Percentiles rank a stretch among this genome's conserved stretches.
These are phyloP conservation scores for Pythium aphanidermatum DNA, from an alignment of 352 stramenopile genomes.

Conservation along the genomic window DNA sequence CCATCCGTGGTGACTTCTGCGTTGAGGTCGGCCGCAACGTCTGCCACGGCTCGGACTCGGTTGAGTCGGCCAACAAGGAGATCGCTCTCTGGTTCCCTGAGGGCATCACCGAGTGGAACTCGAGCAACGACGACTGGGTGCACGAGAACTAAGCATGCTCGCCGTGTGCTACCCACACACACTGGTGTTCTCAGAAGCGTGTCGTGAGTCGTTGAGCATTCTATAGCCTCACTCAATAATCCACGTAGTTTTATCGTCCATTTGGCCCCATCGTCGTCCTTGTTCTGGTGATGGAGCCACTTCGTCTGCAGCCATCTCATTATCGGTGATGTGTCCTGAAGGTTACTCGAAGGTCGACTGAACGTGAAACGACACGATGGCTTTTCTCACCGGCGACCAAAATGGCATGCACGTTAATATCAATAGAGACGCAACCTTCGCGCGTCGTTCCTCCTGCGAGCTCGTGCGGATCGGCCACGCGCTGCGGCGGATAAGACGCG, in stretches of 20 bases:
- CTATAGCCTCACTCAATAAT: slow-evolving; percentile 1
- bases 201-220: not conserved
- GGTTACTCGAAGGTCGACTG: slow-evolving; percentile 9
- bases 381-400: too few relatives aligned
- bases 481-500: too few relatives aligned
- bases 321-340: slow-evolving; percentile 3
- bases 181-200: slow-evolving; percentile 7
- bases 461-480: too few relatives aligned
- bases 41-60: slow-evolving; percentile 96
- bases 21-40: slow-evolving; percentile 93
- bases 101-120: slow-evolving; percentile 89
- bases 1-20: slow-evolving; percentile 97
- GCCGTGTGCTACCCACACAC: not conserved
- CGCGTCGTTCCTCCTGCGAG: too few relatives aligned
- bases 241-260: slow-evolving; percentile 10
- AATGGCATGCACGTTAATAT: too few relatives aligned
- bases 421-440: too few relatives aligned
- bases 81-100: slow-evolving; percentile 98
- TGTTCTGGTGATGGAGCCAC: slow-evolving; percentile 5
- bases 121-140: slow-evolving; percentile 91
- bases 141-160: slow-evolving; percentile 88
- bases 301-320: not conserved
- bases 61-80: slow-evolving; percentile 97
- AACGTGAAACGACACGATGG: slow-evolving; percentile 9
- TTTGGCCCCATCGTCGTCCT: not conserved